A percentile compares a stretch with the other conserved stretches of the same genome.
These are phyloP conservation scores for Aspergillus sp. DNA, from an alignment of 2,329 filamentous ascomycete genomes.

Conservation along the genomic window DNA sequence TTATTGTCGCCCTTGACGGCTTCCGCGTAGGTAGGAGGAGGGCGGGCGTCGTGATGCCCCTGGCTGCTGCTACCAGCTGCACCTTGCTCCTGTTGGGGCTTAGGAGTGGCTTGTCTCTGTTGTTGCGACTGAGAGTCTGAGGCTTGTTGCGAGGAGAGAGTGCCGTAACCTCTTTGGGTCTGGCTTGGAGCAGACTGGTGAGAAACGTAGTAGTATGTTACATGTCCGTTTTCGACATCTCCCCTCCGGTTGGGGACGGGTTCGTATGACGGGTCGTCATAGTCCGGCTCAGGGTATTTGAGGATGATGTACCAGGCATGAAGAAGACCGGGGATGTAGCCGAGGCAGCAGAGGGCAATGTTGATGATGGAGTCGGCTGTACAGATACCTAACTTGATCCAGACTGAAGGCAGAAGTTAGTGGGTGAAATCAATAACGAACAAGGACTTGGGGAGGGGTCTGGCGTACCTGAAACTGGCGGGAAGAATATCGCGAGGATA, in stretches of 20 bases:
- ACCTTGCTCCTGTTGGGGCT: slow-evolving; percentile 29
- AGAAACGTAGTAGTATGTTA: slow-evolving; percentile 79
- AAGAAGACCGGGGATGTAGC: slow-evolving; percentile 82
- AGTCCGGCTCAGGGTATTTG: slow-evolving; percentile 76
- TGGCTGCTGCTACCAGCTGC: slow-evolving; percentile 39
- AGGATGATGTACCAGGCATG: slow-evolving; percentile 99
- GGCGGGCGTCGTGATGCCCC: slow-evolving; percentile 43
- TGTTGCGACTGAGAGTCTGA: slow-evolving; percentile 14
- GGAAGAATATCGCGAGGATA: slow-evolving; percentile 65
- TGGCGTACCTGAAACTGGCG: slow-evolving; percentile 59
- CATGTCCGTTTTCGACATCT: slow-evolving; percentile 50
- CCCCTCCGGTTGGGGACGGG: slow-evolving; percentile 53
- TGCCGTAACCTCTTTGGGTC: slow-evolving; percentile 43
- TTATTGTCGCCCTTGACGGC: slow-evolving; percentile 90
- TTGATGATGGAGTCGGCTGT: slow-evolving; percentile 93
- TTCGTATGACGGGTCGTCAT: slow-evolving; percentile 66
- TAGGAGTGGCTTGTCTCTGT: slow-evolving; percentile 24
- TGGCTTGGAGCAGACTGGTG: slow-evolving; percentile 47
- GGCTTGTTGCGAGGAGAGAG: slow-evolving; percentile 40
- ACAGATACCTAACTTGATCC: slow-evolving; percentile 95
- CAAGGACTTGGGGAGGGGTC: background rate
- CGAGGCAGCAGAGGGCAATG: slow-evolving; percentile 81
- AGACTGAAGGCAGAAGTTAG: slow-evolving; percentile 65
- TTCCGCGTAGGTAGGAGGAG: slow-evolving; percentile 85
- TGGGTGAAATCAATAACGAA: slow-evolving; percentile 13